Percentiles rank a stretch among this genome's conserved stretches.
Conservation (phyloP, 208 protist species). For the Wallacemonas sp. region DNA sequence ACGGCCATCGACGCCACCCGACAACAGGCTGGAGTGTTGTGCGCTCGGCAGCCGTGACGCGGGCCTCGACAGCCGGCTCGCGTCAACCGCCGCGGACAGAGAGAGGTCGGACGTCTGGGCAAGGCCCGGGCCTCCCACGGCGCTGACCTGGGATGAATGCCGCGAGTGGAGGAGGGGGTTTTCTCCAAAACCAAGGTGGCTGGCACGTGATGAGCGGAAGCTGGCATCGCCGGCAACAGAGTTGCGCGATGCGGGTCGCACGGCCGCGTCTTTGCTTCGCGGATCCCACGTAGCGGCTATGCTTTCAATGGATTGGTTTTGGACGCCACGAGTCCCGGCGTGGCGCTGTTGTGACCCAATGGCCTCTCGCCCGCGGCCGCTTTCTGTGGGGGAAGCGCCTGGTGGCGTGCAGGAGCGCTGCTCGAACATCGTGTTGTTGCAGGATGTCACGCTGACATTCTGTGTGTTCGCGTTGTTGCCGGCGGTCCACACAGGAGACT, state of each 20-base stretch:
- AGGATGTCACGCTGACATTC: slow-evolving; percentile 5
- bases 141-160: slow-evolving; percentile 16
- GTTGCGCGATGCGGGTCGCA: slow-evolving; percentile 16
- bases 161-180: slow-evolving; percentile 68
- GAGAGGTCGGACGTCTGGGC: slow-evolving; percentile 9
- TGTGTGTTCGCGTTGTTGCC: neutral
- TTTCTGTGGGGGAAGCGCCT: slow-evolving; percentile 24
- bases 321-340: slow-evolving; percentile 15
- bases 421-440: slow-evolving; percentile 22
- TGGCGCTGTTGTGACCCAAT: slow-evolving; percentile 17
- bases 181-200: slow-evolving; percentile 50
- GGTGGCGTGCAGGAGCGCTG: slow-evolving; percentile 75
- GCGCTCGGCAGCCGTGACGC: slow-evolving; percentile 11
- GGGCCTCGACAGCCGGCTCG: slow-evolving; percentile 10
- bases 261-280: slow-evolving; percentile 15
- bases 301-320: slow-evolving; percentile 66
- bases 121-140: neutral
- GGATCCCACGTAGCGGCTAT: slow-evolving; percentile 68
- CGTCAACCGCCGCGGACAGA: slow-evolving; percentile 6
- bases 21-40: neutral
- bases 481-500: neutral
- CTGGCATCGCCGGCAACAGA: slow-evolving; percentile 17
- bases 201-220: slow-evolving; percentile 35
- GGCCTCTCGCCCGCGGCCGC: neutral
- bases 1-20: neutral